A percentile compares a stretch with the other conserved stretches of the same genome.
Evolutionary conservation across 768 basidiomycete species (phyloP).

Genomic region (Auriscalpium orientale): DNA sequence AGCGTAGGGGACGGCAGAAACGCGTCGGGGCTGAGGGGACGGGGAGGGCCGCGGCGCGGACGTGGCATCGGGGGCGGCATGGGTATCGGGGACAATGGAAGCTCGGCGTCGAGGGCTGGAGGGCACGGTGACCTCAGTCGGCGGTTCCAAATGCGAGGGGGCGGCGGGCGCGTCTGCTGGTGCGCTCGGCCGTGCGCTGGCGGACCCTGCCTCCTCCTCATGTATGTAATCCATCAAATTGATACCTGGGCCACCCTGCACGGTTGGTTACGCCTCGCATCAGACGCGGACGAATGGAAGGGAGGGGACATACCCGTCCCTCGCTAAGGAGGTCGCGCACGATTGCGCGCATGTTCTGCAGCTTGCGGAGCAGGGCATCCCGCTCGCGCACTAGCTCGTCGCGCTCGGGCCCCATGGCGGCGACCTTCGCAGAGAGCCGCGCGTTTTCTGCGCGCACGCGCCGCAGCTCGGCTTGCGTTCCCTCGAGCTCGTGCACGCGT

Average conservation of each 20-base stretch:
- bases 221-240: background rate
- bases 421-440: conserved; percentile 3
- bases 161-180: too few species aligned
- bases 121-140: background rate
- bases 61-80: too few species aligned
- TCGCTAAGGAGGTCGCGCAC: conserved; percentile 1
- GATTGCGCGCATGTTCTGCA: conserved; percentile 7
- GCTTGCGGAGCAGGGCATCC: conserved; percentile 3
- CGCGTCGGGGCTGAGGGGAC: background rate
- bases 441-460: conserved; percentile 13
- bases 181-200: background rate
- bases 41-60: background rate
- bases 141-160: too few species aligned
- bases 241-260: background rate
- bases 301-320: background rate
- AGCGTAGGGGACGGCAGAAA: background rate
- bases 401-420: conserved; percentile 1
- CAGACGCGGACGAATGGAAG: background rate
- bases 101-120: too few species aligned
- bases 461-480: conserved; percentile 9
- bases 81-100: too few species aligned
- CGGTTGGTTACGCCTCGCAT: background rate
- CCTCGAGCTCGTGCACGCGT: conserved; percentile 33
- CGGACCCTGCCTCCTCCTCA: background rate
- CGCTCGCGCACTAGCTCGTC: conserved; percentile 5